phyloP scores from a whole-genome alignment of 345 rosid genomes.

The Cochlearia excelsa region DNA sequence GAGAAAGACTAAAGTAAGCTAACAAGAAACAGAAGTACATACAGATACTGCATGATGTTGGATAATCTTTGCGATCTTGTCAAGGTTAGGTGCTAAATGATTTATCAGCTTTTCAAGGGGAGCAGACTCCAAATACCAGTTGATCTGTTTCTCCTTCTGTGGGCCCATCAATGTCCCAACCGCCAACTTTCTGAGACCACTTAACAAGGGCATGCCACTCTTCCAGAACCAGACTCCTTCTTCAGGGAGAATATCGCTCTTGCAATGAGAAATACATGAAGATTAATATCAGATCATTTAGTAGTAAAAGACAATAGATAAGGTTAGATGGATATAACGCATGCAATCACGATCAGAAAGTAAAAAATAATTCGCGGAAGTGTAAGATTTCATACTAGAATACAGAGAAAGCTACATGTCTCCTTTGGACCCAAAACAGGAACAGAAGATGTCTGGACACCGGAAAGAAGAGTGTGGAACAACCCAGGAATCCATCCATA shows the following conservation, averaged over 20 bases:
- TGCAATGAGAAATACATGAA: slow-evolving; percentile 38
- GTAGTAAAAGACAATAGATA: slow-evolving; percentile 13
- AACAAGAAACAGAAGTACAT: slow-evolving; percentile 42
- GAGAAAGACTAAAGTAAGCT: slow-evolving; percentile 20
- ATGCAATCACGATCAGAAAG: slow-evolving; percentile 16
- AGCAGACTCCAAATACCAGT: slow-evolving; percentile 79
- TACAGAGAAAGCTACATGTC: slow-evolving; percentile 88
- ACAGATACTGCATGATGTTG: slow-evolving; percentile 89
- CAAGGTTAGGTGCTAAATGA: slow-evolving; percentile 78
- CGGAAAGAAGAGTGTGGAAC: slow-evolving; percentile 73
- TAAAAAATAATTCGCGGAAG: slow-evolving; percentile 23
- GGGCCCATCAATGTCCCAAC: slow-evolving; percentile 82
- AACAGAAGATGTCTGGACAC: slow-evolving; percentile 66
- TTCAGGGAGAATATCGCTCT: slow-evolving; percentile 89
- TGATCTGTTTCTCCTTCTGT: slow-evolving; percentile 71
- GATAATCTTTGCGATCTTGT: slow-evolving; percentile 81
- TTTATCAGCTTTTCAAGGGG: slow-evolving; percentile 71
- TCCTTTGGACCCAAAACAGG: slow-evolving; percentile 93
- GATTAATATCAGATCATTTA: slow-evolving; percentile 34
- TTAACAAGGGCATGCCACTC: slow-evolving; percentile 86
- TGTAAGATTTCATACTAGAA: slow-evolving; percentile 62
- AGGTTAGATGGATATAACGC: slow-evolving; percentile 18
- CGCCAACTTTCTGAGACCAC: slow-evolving; percentile 83
- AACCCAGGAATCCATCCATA: slow-evolving; percentile 96
- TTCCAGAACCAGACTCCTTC: slow-evolving; percentile 94